Evolutionary conservation across 2,329 filamentous ascomycete genomes (phyloP), one percentile per base, ranked within the genome.

Genomic region (Aspergillus intermedius): DNA sequence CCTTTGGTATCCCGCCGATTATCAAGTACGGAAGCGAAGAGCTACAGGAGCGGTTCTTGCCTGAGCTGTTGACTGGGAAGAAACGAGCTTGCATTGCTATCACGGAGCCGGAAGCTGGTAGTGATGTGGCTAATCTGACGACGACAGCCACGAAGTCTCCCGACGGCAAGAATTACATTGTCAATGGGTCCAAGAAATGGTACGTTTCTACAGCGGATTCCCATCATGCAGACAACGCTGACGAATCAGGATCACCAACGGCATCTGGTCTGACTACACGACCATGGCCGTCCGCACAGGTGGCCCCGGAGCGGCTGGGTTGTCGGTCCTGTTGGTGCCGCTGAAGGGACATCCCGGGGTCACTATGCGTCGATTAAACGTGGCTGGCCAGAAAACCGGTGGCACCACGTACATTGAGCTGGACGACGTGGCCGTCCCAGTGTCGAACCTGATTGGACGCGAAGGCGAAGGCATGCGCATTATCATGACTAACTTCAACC

Each of bases 131-230:
- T 5, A 85, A 84, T 58, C 86, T 89, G 54, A 76, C 77, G 3
- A 88, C 86, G 0, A 86, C 81, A 0, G 86, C 86, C 2, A 72
- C 66, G 3, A 83, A 82, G 64, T 78, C 74, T 5, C 60, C 72
- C 0, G 81, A 85, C 59, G 84, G 85, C 9, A 82, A 81, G 62
- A 71, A 80, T 58, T 90, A 85, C 61, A 76, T 89, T 42, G 70
- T 89, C 43, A 88, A 87, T 49, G 86, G 86, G n/a, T 76, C 78
- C 0, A 89, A 89, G 77, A 88, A 90, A 70, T 90, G 86, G 86
- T 70, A 53, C 25, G 28, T 21, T 10, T 22, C 15, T 17, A n/a
- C 34, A 6, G 22, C 17, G 5, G 37, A 22, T 8, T 5, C 37
- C 9, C 4, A 8, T 19, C 5, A 6, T 19, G 15, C 3, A 40